Percentiles rank a stretch among this genome's conserved stretches.
Conservation (phyloP, 2,329 filamentous ascomycete genomes). For the Sclerotinia glacialis region DNA sequence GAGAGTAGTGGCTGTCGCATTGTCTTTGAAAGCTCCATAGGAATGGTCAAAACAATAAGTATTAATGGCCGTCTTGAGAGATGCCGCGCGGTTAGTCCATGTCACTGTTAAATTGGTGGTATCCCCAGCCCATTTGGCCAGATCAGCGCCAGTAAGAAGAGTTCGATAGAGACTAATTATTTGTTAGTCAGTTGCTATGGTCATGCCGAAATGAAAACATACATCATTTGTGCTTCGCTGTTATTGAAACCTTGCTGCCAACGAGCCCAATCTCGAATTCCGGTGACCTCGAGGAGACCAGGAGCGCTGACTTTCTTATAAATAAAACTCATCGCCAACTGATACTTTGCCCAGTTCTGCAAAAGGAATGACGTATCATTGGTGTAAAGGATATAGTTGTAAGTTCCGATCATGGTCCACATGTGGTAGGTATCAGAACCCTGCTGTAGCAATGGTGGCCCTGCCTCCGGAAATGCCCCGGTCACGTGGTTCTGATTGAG, state of each 20-base stretch:
- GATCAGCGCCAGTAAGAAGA: slow-evolving; percentile 46
- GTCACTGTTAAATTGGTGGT: slow-evolving; percentile 25
- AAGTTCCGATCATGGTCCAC: slow-evolving; percentile 57
- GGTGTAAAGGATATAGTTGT: slow-evolving; percentile 57
- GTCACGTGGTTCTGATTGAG: slow-evolving; percentile 26
- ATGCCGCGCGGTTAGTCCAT: slow-evolving; percentile 27
- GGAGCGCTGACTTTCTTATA: slow-evolving; percentile 43
- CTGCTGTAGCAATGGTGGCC: slow-evolving; percentile 30
- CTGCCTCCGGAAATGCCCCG: slow-evolving; percentile 35
- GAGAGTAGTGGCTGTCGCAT: slow-evolving; percentile 52
- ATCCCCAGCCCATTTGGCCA: slow-evolving; percentile 45
- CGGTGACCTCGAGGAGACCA: slow-evolving; percentile 37
- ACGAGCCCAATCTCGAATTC: slow-evolving; percentile 35
- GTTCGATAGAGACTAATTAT: slow-evolving; percentile 43
- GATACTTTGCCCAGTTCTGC: slow-evolving; percentile 50
- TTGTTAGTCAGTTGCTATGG: slow-evolving; percentile 2
- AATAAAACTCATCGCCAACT: slow-evolving; percentile 47
- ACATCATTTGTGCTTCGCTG: slow-evolving; percentile 36
- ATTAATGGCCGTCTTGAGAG: slow-evolving; percentile 31
- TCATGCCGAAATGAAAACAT: neutral
- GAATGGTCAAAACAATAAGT: slow-evolving; percentile 28
- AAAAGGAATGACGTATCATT: slow-evolving; percentile 50
- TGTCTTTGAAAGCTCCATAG: slow-evolving; percentile 35
- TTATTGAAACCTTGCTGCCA: slow-evolving; percentile 34
- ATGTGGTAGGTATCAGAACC: slow-evolving; percentile 55